Percentiles rank a stretch among this genome's conserved stretches.
phyloP scores from a whole-genome alignment of 352 stramenopile species.

The Globisporangium sylvaticum region DNA sequence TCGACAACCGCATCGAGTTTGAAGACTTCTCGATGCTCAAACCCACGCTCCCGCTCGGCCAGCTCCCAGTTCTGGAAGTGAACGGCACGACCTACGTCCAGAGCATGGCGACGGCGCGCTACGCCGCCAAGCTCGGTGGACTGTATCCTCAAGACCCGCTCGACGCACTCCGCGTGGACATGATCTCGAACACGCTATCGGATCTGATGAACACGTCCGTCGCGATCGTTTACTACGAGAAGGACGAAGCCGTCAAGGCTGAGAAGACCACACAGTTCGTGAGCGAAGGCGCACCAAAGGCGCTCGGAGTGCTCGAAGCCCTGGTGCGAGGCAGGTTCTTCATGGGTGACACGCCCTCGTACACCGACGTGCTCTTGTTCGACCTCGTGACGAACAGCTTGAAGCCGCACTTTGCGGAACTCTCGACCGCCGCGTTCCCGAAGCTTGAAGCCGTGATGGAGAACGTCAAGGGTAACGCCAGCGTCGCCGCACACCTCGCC shows the following conservation, averaged over 20 bases:
- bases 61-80: slow-evolving; percentile 49
- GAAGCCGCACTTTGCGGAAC: not conserved
- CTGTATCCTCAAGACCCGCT: slow-evolving; percentile 55
- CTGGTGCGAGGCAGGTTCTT: slow-evolving; percentile 44
- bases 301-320: slow-evolving; percentile 20
- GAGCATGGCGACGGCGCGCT: slow-evolving; percentile 54
- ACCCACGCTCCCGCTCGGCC: slow-evolving; percentile 38
- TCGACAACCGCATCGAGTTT: slow-evolving; percentile 46
- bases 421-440: slow-evolving; percentile 34
- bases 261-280: slow-evolving; percentile 26
- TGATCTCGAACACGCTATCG: slow-evolving; percentile 41
- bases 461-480: slow-evolving; percentile 28
- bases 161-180: slow-evolving; percentile 51
- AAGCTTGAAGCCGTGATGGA: slow-evolving; percentile 41
- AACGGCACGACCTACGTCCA: slow-evolving; percentile 47
- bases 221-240: slow-evolving; percentile 28
- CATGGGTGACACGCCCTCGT: slow-evolving; percentile 32
- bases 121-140: slow-evolving; percentile 44
- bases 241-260: slow-evolving; percentile 36
- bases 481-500: slow-evolving; percentile 32
- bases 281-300: slow-evolving; percentile 20
- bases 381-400: slow-evolving; percentile 47
- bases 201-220: slow-evolving; percentile 31
- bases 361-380: slow-evolving; percentile 49
- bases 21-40: slow-evolving; percentile 50